Percentiles rank a stretch among this genome's conserved stretches.
Evolutionary conservation across 352 stramenopile genomes (phyloP).

Genomic region (Albugo candida): DNA sequence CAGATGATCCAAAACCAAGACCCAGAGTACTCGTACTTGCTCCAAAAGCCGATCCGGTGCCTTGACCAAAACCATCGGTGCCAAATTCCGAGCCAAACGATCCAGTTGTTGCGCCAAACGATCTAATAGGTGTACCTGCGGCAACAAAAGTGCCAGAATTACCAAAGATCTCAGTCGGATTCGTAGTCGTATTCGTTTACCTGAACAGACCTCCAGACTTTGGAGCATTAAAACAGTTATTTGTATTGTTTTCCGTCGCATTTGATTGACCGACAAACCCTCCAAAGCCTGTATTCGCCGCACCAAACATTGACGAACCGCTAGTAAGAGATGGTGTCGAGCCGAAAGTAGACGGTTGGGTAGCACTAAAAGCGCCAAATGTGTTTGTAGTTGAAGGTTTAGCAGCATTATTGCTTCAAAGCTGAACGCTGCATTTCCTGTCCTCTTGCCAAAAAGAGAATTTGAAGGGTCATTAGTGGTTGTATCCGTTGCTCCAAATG

Average conservation of each 20-base stretch:
- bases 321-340: slow-evolving; percentile 10
- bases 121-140: slow-evolving; percentile 12
- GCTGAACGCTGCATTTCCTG: slow-evolving; percentile 21
- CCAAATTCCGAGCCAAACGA: neutral
- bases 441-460: slow-evolving; percentile 16
- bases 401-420: slow-evolving; percentile 11
- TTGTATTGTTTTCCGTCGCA: too few species aligned
- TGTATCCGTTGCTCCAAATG: slow-evolving; percentile 19
- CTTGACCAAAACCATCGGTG: slow-evolving; percentile 1
- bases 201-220: too few species aligned
- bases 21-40: neutral
- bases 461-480: slow-evolving; percentile 7
- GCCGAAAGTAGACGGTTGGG: slow-evolving; percentile 14
- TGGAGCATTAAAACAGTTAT: too few species aligned
- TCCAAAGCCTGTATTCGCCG: slow-evolving; percentile 19
- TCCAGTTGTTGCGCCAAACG: slow-evolving; percentile 19
- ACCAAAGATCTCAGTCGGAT: too few species aligned
- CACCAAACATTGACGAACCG: slow-evolving; percentile 13
- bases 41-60: neutral
- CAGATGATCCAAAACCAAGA: neutral
- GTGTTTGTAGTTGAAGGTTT: slow-evolving; percentile 10
- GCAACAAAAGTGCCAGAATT: neutral
- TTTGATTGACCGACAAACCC: slow-evolving; percentile 1
- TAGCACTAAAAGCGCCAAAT: too few species aligned
- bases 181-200: too few species aligned